Conservation (phyloP, 1,139 yeast species). For the Pichia sp. region DNA sequence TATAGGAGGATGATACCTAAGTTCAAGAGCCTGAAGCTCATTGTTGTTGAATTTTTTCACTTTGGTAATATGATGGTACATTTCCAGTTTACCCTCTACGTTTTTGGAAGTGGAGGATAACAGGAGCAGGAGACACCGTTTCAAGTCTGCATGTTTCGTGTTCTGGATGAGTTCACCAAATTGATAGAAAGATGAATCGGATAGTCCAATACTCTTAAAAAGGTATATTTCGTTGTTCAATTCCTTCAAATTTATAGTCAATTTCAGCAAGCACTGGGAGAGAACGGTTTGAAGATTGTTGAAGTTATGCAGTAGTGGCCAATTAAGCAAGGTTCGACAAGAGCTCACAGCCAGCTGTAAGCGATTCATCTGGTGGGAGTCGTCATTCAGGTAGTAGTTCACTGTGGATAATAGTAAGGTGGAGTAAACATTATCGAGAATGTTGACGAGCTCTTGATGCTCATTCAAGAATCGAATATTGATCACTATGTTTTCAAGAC, state of each 20-base stretch:
- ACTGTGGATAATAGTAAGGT: constrained; percentile 19
- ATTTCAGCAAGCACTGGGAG: constrained; percentile 21
- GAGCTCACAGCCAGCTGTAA: constrained; percentile 15
- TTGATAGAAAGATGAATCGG: constrained; percentile 3
- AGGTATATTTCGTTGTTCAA: constrained; percentile 14
- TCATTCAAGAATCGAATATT: constrained; percentile 19
- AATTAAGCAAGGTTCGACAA: constrained; percentile 22
- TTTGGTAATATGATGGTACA: too few species aligned
- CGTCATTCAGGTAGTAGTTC: constrained; percentile 16
- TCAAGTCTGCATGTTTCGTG: constrained; percentile 14
- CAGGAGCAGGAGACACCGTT: too few species aligned
- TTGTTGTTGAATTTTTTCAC: too few species aligned
- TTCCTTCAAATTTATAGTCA: constrained; percentile 14
- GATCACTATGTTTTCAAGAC: constrained; percentile 23
- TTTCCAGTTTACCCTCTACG: too few species aligned
- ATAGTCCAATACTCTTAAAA: constrained; percentile 19
- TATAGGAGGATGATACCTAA: too few species aligned
- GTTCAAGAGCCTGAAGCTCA: too few species aligned
- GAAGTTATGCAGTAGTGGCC: constrained; percentile 22
- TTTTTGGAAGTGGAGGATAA: too few species aligned
- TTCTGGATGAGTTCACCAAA: constrained; percentile 3
- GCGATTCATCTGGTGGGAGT: constrained; percentile 11
- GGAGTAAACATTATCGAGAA: constrained; percentile 23
- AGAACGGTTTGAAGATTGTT: constrained; percentile 20
- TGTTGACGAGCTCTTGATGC: constrained; percentile 3